A percentile compares a stretch with the other conserved stretches of the same genome.
Conservation (phyloP, 2,329 filamentous ascomycete species). For the Gremmenia infestans region DNA sequence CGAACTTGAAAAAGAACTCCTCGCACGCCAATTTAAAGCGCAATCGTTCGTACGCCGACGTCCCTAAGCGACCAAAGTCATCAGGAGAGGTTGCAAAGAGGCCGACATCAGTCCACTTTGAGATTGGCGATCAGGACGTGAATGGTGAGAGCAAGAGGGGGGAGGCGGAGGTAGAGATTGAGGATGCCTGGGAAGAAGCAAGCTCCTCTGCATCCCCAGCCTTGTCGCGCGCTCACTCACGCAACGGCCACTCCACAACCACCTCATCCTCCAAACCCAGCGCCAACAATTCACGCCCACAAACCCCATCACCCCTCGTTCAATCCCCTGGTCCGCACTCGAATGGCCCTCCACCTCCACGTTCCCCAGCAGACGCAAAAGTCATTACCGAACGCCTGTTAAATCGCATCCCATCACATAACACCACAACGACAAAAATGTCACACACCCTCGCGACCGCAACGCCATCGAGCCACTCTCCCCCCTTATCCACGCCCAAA, state of each 20-base stretch:
- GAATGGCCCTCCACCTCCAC: constrained; percentile 27
- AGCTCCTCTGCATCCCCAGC: constrained; percentile 59
- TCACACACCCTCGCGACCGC: constrained; percentile 46
- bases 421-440: constrained; percentile 57
- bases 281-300: constrained; percentile 27
- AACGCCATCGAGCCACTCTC: constrained; percentile 34
- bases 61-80: constrained; percentile 47
- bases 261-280: constrained; percentile 36
- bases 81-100: constrained; percentile 42
- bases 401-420: constrained; percentile 56
- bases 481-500: constrained; percentile 27
- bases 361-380: constrained; percentile 51
- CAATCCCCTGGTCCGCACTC: constrained; percentile 16
- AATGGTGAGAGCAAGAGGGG: too few species aligned
- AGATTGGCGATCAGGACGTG: constrained; percentile 46
- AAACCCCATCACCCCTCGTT: constrained; percentile 19
- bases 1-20: constrained; percentile 43
- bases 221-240: constrained; percentile 41
- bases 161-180: too few species aligned
- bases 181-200: constrained; percentile 61
- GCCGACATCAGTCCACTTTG: constrained; percentile 56
- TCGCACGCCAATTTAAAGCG: constrained; percentile 54
- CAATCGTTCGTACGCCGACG: constrained; percentile 55
- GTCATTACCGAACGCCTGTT: constrained; percentile 64
- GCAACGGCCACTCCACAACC: constrained; percentile 38